A percentile compares a stretch with the other conserved stretches of the same genome.
Conservation (phyloP, 352 stramenopile genomes). For the Halophytophthora batemanensis region DNA sequence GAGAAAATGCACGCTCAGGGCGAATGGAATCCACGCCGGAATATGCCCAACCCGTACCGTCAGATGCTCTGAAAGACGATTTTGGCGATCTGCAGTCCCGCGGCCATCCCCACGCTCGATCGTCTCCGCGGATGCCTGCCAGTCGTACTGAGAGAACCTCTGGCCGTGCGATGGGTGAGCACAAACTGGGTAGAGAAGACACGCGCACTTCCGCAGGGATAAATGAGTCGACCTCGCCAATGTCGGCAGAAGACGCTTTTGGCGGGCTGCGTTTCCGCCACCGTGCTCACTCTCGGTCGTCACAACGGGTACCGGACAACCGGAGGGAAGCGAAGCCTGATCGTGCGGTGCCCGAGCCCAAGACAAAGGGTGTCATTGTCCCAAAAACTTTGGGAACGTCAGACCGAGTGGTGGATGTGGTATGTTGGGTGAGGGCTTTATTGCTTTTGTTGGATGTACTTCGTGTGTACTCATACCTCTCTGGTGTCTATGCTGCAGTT, state of each 20-base stretch:
- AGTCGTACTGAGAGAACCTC: constrained; percentile 2
- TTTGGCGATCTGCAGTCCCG: constrained; percentile 9
- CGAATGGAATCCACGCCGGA: constrained; percentile 1
- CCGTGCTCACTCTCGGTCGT: constrained; percentile 2
- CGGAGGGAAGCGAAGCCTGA: constrained; percentile 1
- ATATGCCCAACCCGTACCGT: constrained; percentile 2
- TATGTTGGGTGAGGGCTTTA: constrained; percentile 7
- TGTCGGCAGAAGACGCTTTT: constrained; percentile 6
- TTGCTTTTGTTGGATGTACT: not conserved
- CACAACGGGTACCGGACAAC: constrained; percentile 2
- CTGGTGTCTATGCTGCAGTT: constrained; percentile 11
- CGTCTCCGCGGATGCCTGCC: constrained; percentile 1
- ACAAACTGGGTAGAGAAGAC: not conserved
- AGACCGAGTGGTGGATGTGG: constrained; percentile 15
- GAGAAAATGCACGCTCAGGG: not conserved
- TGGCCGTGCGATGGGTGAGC: constrained; percentile 3
- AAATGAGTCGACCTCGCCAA: constrained; percentile 3
- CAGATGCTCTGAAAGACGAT: constrained; percentile 7
- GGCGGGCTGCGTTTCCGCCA: constrained; percentile 13
- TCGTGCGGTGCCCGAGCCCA: constrained; percentile 1
- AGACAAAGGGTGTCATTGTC: constrained; percentile 5
- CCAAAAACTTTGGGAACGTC: constrained; percentile 5
- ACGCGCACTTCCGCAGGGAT: not conserved
- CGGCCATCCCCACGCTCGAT: constrained; percentile 3
- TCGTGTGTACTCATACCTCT: not conserved